phyloP scores from a whole-genome alignment of 768 basidiomycete genomes.

The Floccularia luteovirens region DNA sequence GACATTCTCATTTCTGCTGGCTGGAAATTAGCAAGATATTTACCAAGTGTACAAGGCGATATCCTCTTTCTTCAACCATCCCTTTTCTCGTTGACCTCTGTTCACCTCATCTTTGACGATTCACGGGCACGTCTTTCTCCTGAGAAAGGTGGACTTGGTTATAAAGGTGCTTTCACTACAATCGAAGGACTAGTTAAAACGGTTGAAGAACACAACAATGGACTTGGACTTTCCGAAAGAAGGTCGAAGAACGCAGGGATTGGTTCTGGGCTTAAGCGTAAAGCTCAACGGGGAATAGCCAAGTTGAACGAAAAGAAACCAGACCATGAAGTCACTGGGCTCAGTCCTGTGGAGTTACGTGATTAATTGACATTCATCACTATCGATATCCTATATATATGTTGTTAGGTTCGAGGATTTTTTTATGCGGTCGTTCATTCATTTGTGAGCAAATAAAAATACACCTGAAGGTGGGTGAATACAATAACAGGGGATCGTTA shows the following conservation, averaged over 20 bases:
- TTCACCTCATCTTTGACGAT: slow-evolving; percentile 59
- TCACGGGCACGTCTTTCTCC: slow-evolving; percentile 52
- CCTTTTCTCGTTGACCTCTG: slow-evolving; percentile 41
- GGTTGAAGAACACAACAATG: slow-evolving; percentile 36
- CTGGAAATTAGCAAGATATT: slow-evolving; percentile 23
- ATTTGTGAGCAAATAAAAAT: too few relatives aligned
- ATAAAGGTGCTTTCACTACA: slow-evolving; percentile 50
- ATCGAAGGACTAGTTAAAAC: slow-evolving; percentile 53
- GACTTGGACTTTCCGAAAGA: slow-evolving; percentile 25
- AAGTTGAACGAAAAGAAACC: too few relatives aligned
- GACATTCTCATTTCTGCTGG: slow-evolving; percentile 23
- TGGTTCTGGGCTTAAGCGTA: slow-evolving; percentile 33
- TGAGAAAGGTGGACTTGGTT: slow-evolving; percentile 55
- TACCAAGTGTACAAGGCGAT: slow-evolving; percentile 41
- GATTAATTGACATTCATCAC: too few relatives aligned
- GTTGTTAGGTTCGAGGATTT: too few relatives aligned
- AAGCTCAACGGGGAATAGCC: too few relatives aligned
- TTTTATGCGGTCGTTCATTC: too few relatives aligned
- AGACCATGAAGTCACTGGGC: too few relatives aligned
- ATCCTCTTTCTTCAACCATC: slow-evolving; percentile 52
- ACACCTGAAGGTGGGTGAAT: too few relatives aligned
- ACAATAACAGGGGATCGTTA: too few relatives aligned
- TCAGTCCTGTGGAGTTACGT: too few relatives aligned
- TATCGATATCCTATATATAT: too few relatives aligned
- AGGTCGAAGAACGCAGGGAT: slow-evolving; percentile 37